Conservation (phyloP, 1,139 yeast species). For the Candida mesenterica region DNA sequence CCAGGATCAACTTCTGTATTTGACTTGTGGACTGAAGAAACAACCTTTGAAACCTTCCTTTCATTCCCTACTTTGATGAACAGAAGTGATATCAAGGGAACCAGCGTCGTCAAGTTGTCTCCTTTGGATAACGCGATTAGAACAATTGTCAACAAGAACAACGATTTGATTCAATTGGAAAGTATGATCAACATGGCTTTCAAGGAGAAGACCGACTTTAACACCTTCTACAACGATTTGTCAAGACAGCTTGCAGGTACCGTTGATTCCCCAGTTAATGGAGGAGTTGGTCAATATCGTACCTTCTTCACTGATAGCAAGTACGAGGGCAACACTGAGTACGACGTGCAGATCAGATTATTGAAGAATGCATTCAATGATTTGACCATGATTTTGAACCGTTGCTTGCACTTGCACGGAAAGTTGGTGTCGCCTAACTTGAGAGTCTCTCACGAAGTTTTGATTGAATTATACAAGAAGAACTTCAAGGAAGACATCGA, state of each 20-base stretch:
- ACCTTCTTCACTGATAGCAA: conserved; percentile 55
- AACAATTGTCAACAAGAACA: conserved; percentile 64
- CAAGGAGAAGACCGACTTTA: conserved; percentile 52
- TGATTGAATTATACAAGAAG: conserved; percentile 62
- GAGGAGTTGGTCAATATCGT: conserved; percentile 85
- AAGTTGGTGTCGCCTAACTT: conserved; percentile 58
- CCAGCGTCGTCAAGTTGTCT: conserved; percentile 61
- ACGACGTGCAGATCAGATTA: conserved; percentile 43
- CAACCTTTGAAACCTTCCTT: conserved; percentile 70
- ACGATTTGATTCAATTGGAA: conserved; percentile 70
- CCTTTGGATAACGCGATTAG: conserved; percentile 83
- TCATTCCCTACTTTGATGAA: conserved; percentile 90
- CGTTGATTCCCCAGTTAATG: conserved; percentile 89
- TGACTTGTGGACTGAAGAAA: conserved; percentile 87
- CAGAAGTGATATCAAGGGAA: conserved; percentile 65
- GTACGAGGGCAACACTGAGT: conserved; percentile 41
- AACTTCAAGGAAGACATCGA: conserved; percentile 70
- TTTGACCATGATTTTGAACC: conserved; percentile 61
- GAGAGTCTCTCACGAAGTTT: conserved; percentile 62
- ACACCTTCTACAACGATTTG: conserved; percentile 59
- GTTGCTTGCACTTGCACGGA: conserved; percentile 70
- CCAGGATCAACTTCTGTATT: conserved; percentile 74
- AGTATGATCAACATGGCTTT: conserved; percentile 56
- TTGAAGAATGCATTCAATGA: conserved; percentile 67
- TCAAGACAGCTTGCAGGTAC: conserved; percentile 84